These are phyloP conservation scores for Botrytis hyacinthi DNA, from an alignment of 2,329 filamentous ascomycete genomes.

Conservation along the genomic window DNA sequence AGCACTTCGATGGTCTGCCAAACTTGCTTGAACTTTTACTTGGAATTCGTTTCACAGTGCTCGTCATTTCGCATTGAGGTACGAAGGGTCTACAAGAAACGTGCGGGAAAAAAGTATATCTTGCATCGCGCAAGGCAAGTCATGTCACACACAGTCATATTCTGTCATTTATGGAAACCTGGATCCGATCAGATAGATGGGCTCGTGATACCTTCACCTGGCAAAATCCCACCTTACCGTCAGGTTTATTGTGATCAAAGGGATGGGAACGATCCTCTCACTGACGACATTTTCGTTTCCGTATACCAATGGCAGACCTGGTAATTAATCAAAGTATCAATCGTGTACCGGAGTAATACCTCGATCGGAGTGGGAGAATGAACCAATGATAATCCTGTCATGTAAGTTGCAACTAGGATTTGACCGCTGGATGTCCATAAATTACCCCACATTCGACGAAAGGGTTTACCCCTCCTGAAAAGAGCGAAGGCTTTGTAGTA, in stretches of 20 bases:
- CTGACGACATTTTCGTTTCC: background rate
- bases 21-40: background rate
- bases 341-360: background rate
- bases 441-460: background rate
- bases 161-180: background rate
- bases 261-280: background rate
- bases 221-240: background rate
- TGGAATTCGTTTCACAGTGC: slow-evolving; percentile 1
- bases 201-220: slow-evolving; percentile 4
- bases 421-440: slow-evolving; percentile 1
- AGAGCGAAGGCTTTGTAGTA: background rate
- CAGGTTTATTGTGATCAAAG: background rate
- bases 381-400: background rate
- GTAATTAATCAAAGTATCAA: background rate
- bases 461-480: background rate
- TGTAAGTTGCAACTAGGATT: background rate
- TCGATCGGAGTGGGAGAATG: background rate
- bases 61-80: slow-evolving; percentile 3
- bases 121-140: slow-evolving; percentile 3
- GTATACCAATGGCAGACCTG: background rate
- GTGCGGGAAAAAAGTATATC: slow-evolving; percentile 1
- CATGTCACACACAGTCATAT: slow-evolving; percentile 6
- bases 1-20: background rate
- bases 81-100: slow-evolving; percentile 4
- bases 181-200: background rate